Conservation (phyloP, 768 basidiomycete species). For the Leccinum broughii region DNA sequence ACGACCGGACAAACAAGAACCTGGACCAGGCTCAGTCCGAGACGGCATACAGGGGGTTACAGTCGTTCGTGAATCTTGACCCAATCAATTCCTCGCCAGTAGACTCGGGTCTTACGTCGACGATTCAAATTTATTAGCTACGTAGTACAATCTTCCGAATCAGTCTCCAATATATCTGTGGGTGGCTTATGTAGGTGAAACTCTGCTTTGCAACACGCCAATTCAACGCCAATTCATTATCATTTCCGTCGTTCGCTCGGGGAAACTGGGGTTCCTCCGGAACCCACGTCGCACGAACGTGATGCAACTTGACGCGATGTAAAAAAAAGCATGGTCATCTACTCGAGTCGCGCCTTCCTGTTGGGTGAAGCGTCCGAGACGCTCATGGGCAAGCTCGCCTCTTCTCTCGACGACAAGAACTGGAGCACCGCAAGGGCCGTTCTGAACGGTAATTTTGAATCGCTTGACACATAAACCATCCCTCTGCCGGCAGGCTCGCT, state of each 20-base stretch:
- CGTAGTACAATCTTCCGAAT: no score
- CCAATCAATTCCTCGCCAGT: no score
- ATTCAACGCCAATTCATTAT: conserved; percentile 41
- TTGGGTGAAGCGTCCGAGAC: conserved; percentile 19
- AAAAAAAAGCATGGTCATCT: conserved; percentile 68
- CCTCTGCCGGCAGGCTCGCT: conserved; percentile 3
- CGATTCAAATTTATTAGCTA: no score
- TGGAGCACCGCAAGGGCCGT: conserved; percentile 16
- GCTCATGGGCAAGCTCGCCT: conserved; percentile 28
- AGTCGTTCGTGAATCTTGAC: no score
- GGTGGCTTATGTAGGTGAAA: no score
- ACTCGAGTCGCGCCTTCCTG: conserved; percentile 45
- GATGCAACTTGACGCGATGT: conserved; percentile 71
- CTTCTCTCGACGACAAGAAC: conserved; percentile 2
- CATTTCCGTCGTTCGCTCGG: conserved; percentile 66
- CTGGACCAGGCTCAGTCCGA: no score
- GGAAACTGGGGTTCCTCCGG: conserved; percentile 66
- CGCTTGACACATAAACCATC: neutral
- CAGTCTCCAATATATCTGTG: no score
- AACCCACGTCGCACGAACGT: conserved; percentile 75
- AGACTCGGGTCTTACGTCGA: no score
- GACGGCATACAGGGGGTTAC: no score
- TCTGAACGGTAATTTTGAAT: neutral
- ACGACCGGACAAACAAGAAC: no score
- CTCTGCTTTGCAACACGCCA: no score